Percentiles rank a stretch among this genome's conserved stretches.
Conservation (phyloP, 345 rosid species). For the Pistacia atlantica region DNA sequence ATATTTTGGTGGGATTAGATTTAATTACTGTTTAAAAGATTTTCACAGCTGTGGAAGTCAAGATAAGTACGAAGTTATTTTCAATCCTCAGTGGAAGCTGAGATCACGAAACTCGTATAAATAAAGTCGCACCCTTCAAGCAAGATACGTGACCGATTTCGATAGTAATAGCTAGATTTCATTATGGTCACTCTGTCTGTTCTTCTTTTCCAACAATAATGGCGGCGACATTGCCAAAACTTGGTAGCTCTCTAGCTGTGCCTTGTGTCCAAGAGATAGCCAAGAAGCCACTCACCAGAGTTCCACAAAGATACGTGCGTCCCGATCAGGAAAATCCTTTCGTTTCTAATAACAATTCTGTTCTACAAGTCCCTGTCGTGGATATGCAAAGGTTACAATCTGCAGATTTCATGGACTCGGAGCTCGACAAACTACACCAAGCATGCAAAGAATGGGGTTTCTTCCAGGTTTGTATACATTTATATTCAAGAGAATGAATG, state of each 20-base stretch:
- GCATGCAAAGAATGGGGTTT: constrained; percentile 35
- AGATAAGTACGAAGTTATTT: too few species aligned
- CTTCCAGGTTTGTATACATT: constrained; percentile 23
- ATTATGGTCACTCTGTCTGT: too few species aligned
- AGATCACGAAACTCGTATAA: too few species aligned
- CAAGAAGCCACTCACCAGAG: not conserved
- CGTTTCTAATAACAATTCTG: not conserved
- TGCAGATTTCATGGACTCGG: constrained; percentile 5
- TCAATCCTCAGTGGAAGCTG: too few species aligned
- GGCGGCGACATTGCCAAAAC: not conserved
- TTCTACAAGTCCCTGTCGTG: constrained; percentile 20
- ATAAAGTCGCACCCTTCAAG: too few species aligned
- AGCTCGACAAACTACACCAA: constrained; percentile 24
- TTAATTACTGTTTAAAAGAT: too few species aligned
- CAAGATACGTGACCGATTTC: too few species aligned
- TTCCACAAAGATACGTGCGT: constrained; percentile 14
- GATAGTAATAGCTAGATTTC: too few species aligned
- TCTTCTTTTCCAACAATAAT: not conserved
- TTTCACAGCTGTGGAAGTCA: too few species aligned
- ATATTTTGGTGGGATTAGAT: too few species aligned
- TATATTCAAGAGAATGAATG: too few species aligned
- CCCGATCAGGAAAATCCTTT: constrained; percentile 8
- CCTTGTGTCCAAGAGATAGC: constrained; percentile 19
- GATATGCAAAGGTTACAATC: constrained; percentile 21
- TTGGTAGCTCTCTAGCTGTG: not conserved